Conservation (phyloP, 2,329 filamentous ascomycete species). For the Trichoderma hamatum region DNA sequence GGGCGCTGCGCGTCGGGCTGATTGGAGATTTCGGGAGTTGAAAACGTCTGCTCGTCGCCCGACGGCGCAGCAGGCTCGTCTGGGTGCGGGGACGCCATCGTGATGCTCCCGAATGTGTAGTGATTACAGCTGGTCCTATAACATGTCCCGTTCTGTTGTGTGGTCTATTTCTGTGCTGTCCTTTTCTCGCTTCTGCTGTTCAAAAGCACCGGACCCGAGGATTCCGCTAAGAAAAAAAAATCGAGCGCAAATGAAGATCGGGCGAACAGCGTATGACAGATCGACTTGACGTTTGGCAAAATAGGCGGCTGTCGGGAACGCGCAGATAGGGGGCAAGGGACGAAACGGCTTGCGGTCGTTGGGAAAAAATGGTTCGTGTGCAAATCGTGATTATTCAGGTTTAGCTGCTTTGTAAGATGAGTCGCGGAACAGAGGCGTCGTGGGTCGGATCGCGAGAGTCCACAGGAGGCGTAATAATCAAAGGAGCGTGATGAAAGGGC, state of each 20-base stretch:
- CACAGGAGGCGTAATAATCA: conserved; percentile 7
- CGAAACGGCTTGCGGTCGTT: conserved; percentile 2
- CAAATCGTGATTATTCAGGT: conserved; percentile 12
- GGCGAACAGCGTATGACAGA: conserved; percentile 19
- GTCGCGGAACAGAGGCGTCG: conserved; percentile 22
- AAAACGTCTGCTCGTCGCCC: conserved; percentile 44
- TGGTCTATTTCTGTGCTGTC: not conserved
- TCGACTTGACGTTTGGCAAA: conserved; percentile 19
- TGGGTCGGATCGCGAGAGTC: conserved; percentile 20
- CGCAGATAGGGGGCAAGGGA: not conserved
- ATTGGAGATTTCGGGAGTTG: conserved; percentile 44
- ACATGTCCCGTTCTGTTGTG: conserved; percentile 26
- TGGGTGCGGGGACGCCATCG: conserved; percentile 45
- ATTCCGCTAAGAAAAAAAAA: not conserved
- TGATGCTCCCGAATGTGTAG: conserved; percentile 23
- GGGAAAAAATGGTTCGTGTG: conserved; percentile 7
- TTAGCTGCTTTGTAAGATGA: conserved; percentile 19
- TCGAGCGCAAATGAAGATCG: not conserved
- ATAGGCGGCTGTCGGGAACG: conserved; percentile 13
- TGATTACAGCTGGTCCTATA: conserved; percentile 28
- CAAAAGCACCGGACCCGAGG: not conserved
- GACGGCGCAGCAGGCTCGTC: conserved; percentile 43
- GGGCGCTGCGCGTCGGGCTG: conserved; percentile 51
- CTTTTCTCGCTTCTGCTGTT: not conserved
- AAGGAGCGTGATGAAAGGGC: conserved; percentile 19